phyloP scores from a whole-genome alignment of 495 filamentous ascomycete genomes.

The Hypoxylon crocopeplum region DNA sequence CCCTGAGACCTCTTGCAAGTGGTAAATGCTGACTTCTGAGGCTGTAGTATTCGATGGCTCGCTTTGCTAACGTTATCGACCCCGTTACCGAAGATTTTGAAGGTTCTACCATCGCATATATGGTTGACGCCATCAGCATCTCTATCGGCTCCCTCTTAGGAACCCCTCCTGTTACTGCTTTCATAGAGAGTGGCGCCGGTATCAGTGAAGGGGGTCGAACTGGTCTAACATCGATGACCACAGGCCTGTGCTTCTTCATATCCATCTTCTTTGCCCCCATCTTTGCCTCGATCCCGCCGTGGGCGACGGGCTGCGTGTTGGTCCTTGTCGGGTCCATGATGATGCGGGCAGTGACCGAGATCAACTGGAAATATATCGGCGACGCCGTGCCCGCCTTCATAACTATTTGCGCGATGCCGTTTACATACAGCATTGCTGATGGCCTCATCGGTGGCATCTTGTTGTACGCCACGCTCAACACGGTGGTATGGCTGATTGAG shows the following conservation, averaged over 20 bases:
- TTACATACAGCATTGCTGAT: conserved; percentile 81
- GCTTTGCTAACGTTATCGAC: conserved; percentile 76
- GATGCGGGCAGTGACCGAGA: conserved; percentile 73
- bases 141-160: conserved; percentile 80
- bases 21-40: conserved; percentile 8
- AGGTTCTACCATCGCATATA: conserved; percentile 76
- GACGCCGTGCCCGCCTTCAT: conserved; percentile 82
- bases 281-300: conserved; percentile 82
- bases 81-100: conserved; percentile 79
- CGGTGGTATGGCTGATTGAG: conserved; percentile 67
- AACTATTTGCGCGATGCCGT: conserved; percentile 84
- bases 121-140: conserved; percentile 78
- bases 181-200: conserved; percentile 82
- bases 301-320: conserved; percentile 84
- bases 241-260: conserved; percentile 83
- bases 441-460: conserved; percentile 78
- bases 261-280: conserved; percentile 86
- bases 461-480: conserved; percentile 74
- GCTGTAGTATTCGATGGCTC: conserved; percentile 75
- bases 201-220: conserved; percentile 85
- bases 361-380: conserved; percentile 83
- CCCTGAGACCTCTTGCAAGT: no score
- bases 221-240: conserved; percentile 77
- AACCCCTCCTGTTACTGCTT: conserved; percentile 78
- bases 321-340: conserved; percentile 84